Conservation (phyloP, 2,329 filamentous ascomycete species). For the Endoconidiophora laricicola region DNA sequence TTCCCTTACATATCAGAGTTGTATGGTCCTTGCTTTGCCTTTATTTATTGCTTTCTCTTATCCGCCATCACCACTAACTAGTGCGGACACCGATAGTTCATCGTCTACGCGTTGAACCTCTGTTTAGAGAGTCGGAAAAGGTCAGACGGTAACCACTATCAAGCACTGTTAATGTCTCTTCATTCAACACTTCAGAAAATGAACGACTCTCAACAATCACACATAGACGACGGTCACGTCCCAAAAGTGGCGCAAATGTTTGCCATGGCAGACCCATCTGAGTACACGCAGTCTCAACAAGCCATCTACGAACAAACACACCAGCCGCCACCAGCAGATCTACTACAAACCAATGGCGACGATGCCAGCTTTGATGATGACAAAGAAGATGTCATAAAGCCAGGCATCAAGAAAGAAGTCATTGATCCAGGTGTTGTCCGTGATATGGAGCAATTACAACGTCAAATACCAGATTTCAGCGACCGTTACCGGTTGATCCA, state of each 20-base stretch:
- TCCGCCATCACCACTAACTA: too few species aligned
- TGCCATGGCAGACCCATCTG: slow-evolving; percentile 10
- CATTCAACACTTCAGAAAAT: background rate
- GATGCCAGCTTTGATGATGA: slow-evolving; percentile 25
- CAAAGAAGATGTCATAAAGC: slow-evolving; percentile 20
- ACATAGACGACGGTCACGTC: background rate
- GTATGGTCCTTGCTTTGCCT: too few species aligned
- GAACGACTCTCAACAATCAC: background rate
- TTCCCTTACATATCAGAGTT: too few species aligned
- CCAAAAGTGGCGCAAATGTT: slow-evolving; percentile 10
- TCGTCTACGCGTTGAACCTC: too few species aligned
- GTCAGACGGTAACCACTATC: background rate
- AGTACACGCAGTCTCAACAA: slow-evolving; percentile 4
- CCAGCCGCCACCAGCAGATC: slow-evolving; percentile 12
- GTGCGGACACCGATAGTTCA: too few species aligned
- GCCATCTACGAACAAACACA: slow-evolving; percentile 3
- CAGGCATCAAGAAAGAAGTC: slow-evolving; percentile 23
- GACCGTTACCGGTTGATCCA: slow-evolving; percentile 82
- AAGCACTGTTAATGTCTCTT: background rate
- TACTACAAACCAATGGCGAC: slow-evolving; percentile 21
- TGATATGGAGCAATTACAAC: slow-evolving; percentile 75
- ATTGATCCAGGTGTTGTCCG: slow-evolving; percentile 55
- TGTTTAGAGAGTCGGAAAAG: too few species aligned
- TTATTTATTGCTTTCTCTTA: too few species aligned
- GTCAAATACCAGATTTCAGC: slow-evolving; percentile 68